Percentiles rank a stretch among this genome's conserved stretches.
Evolutionary conservation across 1,284 basidiomycete species (phyloP).

Genomic region (Sanghuangporus weigelae): DNA sequence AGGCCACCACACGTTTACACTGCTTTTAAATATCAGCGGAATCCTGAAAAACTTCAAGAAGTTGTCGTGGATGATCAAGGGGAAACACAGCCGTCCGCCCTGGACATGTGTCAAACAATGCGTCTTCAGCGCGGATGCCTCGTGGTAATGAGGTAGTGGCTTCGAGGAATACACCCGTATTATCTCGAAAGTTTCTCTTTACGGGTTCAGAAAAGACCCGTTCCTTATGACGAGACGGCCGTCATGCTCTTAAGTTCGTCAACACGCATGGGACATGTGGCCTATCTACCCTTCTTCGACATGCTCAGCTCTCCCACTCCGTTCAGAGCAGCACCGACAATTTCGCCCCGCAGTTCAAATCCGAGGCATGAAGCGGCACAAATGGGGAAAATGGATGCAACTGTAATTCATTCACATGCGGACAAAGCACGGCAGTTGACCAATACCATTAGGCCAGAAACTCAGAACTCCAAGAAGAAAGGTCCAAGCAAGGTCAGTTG

Average conservation of each 20-base stretch:
- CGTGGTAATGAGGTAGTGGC: slow-evolving; percentile 6
- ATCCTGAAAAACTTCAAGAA: not conserved
- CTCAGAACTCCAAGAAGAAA: slow-evolving; percentile 12
- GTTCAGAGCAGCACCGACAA: not conserved
- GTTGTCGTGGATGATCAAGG: not conserved
- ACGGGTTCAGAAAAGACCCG: not conserved
- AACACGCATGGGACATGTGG: slow-evolving; percentile 15
- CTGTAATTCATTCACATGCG: slow-evolving; percentile 16
- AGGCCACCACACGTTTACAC: too few relatives aligned
- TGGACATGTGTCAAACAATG: not conserved
- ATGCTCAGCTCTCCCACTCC: slow-evolving; percentile 12
- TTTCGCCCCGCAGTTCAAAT: not conserved
- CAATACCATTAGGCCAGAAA: slow-evolving; percentile 10
- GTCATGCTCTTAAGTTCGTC: slow-evolving; percentile 2
- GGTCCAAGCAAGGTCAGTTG: slow-evolving; percentile 3
- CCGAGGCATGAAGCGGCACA: not conserved
- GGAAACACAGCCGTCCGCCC: not conserved
- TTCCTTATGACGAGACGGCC: slow-evolving; percentile 9
- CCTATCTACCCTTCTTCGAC: slow-evolving; percentile 2
- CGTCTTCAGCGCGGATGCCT: slow-evolving; percentile 9
- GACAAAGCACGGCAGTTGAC: slow-evolving; percentile 11
- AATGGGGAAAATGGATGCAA: not conserved
- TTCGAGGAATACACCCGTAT: not conserved
- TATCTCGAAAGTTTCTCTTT: not conserved
- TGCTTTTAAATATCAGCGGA: too few relatives aligned